Evolutionary conservation across 2,329 filamentous ascomycete species (phyloP).

Genomic region (Fusarium clavum): DNA sequence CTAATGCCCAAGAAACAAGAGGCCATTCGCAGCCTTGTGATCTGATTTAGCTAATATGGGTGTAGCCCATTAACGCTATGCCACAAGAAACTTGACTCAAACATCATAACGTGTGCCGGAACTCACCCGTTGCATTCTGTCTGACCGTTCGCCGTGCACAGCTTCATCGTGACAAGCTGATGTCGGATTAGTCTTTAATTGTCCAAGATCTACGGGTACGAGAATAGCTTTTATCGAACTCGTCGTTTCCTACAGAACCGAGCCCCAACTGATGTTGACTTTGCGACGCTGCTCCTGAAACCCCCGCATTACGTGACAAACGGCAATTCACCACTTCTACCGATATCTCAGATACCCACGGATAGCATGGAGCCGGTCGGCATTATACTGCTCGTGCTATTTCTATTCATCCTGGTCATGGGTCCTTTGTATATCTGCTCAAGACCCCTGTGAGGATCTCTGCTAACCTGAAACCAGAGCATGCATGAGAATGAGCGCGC

Average conservation of each 20-base stretch:
- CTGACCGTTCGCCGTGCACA: not conserved
- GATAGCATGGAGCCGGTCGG: conserved; percentile 43
- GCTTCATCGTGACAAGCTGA: not conserved
- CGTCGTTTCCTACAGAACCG: not conserved
- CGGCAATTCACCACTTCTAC: not conserved
- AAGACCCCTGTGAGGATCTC: not conserved
- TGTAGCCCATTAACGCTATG: not conserved
- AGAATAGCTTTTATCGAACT: not conserved
- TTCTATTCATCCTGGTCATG: conserved; percentile 37
- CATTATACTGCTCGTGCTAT: conserved; percentile 42
- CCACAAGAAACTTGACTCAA: not conserved
- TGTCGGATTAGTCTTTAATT: not conserved
- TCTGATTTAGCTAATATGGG: not conserved
- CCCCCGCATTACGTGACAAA: conserved; percentile 8
- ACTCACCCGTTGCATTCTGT: not conserved
- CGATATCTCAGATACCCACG: not conserved
- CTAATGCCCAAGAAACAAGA: not conserved
- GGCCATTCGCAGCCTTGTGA: not conserved
- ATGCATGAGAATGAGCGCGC: conserved; percentile 33
- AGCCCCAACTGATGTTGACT: not conserved
- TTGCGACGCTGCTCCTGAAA: not conserved
- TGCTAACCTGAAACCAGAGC: conserved; percentile 25
- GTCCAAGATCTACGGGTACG: not conserved
- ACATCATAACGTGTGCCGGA: not conserved
- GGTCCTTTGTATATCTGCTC: conserved; percentile 37